Evolutionary conservation across 202 grass and related monocot species (phyloP).

Genomic region (Bolboschoenoplectus hybrid): DNA sequence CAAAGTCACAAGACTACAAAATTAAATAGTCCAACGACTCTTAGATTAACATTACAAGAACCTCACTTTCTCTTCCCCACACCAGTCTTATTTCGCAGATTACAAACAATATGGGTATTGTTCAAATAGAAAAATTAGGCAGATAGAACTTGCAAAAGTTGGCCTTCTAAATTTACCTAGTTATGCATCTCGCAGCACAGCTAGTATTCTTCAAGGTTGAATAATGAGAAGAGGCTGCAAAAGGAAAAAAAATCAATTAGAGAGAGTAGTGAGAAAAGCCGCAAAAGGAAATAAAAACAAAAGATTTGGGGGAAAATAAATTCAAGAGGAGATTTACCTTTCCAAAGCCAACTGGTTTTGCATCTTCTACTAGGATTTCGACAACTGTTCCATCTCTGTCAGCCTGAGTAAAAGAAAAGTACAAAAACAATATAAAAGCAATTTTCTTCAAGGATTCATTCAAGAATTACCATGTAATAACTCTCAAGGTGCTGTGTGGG

Average conservation of each 20-base stretch:
- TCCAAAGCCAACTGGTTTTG: conserved; percentile 45
- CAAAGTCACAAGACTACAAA: conserved; percentile 36
- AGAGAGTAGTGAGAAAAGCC: background rate
- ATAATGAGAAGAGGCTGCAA: conserved; percentile 52
- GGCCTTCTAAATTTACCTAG: conserved; percentile 26
- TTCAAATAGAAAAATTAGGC: conserved; percentile 36
- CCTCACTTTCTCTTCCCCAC: background rate
- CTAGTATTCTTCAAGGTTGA: conserved; percentile 40
- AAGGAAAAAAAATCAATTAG: background rate
- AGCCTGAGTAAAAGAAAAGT: conserved; percentile 32
- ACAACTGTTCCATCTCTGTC: conserved; percentile 49
- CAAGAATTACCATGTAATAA: background rate
- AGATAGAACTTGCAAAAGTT: conserved; percentile 31
- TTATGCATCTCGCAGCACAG: conserved; percentile 33
- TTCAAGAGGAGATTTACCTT: conserved; percentile 32
- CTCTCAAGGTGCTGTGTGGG: background rate
- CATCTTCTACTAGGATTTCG: conserved; percentile 47
- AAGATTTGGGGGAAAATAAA: background rate
- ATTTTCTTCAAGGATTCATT: conserved; percentile 6
- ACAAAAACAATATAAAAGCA: background rate
- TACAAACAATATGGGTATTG: conserved; percentile 41
- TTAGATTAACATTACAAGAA: conserved; percentile 32
- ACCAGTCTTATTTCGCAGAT: conserved; percentile 41
- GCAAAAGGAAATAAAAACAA: background rate
- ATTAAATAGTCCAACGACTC: conserved; percentile 30